Base-by-base conservation (phyloP, 495 filamentous ascomycete species). In the Pyronema domesticum region DNA sequence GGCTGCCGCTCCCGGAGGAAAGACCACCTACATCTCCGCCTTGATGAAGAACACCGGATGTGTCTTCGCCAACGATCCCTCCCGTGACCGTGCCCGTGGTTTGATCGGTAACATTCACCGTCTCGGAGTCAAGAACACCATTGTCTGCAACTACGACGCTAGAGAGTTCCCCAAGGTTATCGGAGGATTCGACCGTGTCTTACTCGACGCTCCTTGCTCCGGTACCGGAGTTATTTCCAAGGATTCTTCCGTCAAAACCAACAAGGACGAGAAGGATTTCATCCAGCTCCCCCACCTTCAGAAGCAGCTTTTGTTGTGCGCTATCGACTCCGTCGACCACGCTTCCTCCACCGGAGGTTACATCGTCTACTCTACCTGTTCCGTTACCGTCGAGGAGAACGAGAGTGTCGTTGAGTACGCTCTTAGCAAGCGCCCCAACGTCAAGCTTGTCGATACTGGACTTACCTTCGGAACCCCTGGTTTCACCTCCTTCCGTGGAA, bases 11-110 rank as follows among this genome's bases (percentile, higher is more conserved):
- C 91, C 91, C 55, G 91, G 91, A 70, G 91, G 91, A 68, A 98
- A 98, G 71, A 94, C 88, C 7, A 95, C 93, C 3, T 86, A 96
- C 67, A 86, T 95, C 63, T 85, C 91, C 11, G 91, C 93, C 0
- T 69, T 98, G 58, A 96, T 98, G 91, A 93, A 89, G 68, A 98
- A 98, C 69, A 96, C 93, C 0, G 91, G 91, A 50, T 84, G 80
- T 57, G 83, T 98, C 49, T 91, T 96, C 67, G 91, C 91, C 60
- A 96, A 96, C 72, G 91, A 98, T 79, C 79, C 80, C 65, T 95
- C 83, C 74, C 94, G 94, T 64, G 68, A 79, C 37, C 85, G 91
- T 76, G 76, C 89, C 30, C 95, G 95, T 71, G 93, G 85, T 84
- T 68, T 98, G 55, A 95, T 96, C 62, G 91, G 91, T 70, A 98